A percentile compares a stretch with the other conserved stretches of the same genome.
Evolutionary conservation across 495 filamentous ascomycete species (phyloP).

Genomic region (Corynascus novoguineensis): DNA sequence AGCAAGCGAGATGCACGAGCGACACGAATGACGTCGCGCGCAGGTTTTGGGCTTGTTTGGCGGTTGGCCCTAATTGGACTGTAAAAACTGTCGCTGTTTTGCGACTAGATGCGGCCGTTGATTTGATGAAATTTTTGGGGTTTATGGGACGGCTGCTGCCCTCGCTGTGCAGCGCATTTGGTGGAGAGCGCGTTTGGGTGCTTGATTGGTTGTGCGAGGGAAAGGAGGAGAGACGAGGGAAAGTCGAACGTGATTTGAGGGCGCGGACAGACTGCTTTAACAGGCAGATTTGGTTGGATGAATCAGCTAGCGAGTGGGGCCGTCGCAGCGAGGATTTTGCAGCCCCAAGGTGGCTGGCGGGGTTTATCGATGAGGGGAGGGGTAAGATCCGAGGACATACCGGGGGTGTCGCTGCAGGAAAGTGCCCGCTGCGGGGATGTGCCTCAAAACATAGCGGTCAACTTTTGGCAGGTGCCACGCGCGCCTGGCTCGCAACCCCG

Average conservation of each 20-base stretch:
- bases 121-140: slow-evolving; percentile 32
- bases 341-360: slow-evolving; percentile 25
- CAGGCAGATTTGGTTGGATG: slow-evolving; percentile 39
- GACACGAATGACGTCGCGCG: slow-evolving; percentile 19
- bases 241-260: slow-evolving; percentile 41
- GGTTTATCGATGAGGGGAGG: slow-evolving; percentile 18
- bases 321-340: slow-evolving; percentile 16
- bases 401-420: slow-evolving; percentile 20
- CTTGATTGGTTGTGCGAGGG: slow-evolving; percentile 41
- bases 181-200: slow-evolving; percentile 34
- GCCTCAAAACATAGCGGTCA: not conserved
- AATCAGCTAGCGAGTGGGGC: slow-evolving; percentile 34
- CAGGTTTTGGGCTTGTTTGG: not conserved
- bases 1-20: slow-evolving; percentile 15
- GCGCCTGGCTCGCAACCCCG: not conserved
- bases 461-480: slow-evolving; percentile 7
- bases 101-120: slow-evolving; percentile 28
- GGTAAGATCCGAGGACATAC: slow-evolving; percentile 18
- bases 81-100: slow-evolving; percentile 14
- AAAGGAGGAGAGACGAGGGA: slow-evolving; percentile 37
- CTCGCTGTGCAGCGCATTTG: slow-evolving; percentile 22
- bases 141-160: slow-evolving; percentile 18
- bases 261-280: slow-evolving; percentile 34
- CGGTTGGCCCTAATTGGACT: slow-evolving; percentile 34
- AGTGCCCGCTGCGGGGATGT: slow-evolving; percentile 9